Conservation (phyloP, 1,284 basidiomycete genomes). For the Apiotrichum porosum region DNA sequence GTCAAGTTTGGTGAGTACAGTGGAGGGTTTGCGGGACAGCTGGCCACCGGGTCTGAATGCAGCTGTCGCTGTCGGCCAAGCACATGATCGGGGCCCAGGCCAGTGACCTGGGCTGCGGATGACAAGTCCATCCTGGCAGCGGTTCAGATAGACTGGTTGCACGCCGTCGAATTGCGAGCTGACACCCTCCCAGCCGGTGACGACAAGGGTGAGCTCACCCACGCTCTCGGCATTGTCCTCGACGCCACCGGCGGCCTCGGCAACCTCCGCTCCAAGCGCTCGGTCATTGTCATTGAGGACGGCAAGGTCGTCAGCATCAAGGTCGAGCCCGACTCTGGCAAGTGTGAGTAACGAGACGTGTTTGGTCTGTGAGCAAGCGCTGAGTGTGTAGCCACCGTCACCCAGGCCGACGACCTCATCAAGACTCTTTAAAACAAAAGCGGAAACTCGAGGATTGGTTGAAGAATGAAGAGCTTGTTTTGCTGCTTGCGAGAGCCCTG, state of each 20-base stretch:
- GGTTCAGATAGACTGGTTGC: neutral
- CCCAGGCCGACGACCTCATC: slow-evolving; percentile 58
- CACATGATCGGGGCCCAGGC: too few species aligned
- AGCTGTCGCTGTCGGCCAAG: too few species aligned
- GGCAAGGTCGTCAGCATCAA: slow-evolving; percentile 56
- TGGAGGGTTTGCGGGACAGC: neutral
- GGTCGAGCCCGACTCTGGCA: slow-evolving; percentile 58
- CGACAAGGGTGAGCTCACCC: slow-evolving; percentile 59
- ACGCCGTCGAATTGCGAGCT: neutral
- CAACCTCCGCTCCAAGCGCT: slow-evolving; percentile 61
- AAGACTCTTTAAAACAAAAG: slow-evolving; percentile 52
- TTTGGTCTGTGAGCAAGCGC: neutral
- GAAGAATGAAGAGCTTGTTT: too few species aligned
- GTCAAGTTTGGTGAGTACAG: slow-evolving; percentile 43
- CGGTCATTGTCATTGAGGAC: slow-evolving; percentile 49
- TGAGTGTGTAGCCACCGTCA: slow-evolving; percentile 51
- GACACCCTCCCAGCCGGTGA: slow-evolving; percentile 56
- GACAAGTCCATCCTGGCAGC: too few species aligned
- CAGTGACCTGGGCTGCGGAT: too few species aligned
- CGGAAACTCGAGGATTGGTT: too few species aligned
- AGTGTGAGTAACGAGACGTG: slow-evolving; percentile 35
- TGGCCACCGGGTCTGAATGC: too few species aligned
- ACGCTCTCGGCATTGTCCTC: slow-evolving; percentile 60
- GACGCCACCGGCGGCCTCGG: slow-evolving; percentile 62
- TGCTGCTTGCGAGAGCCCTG: too few species aligned